phyloP scores from a whole-genome alignment of 2,329 filamentous ascomycete species.

The Fusarium clavum region DNA sequence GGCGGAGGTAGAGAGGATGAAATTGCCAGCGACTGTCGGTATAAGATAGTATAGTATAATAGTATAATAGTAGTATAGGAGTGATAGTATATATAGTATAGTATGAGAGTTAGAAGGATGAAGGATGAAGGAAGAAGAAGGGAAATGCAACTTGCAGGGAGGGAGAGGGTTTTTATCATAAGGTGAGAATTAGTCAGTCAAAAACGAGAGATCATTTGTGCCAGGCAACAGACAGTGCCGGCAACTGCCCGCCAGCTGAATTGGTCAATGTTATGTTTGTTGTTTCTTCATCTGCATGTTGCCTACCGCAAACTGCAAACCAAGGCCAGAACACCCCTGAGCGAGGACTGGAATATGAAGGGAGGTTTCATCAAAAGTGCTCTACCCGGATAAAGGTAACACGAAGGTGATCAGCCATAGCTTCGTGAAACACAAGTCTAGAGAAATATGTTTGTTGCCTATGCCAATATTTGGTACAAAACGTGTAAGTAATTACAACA shows the following conservation, averaged over 20 bases:
- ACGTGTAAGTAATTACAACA: conserved; percentile 36
- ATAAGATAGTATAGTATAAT: neutral
- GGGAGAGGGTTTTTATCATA: neutral
- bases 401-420: neutral
- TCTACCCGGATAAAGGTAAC: no score
- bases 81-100: neutral
- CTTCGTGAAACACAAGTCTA: neutral
- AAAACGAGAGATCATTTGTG: neutral
- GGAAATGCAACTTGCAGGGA: neutral
- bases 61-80: no score
- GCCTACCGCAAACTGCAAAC: neutral
- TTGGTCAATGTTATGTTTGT: neutral
- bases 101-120: neutral
- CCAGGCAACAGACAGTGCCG: neutral
- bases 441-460: neutral
- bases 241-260: no score
- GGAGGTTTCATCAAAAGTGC: no score
- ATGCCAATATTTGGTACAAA: conserved; percentile 1
- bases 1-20: no score
- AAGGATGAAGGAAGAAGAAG: neutral
- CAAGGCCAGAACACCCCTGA: neutral
- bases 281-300: neutral
- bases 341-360: neutral
- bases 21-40: no score
- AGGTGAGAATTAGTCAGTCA: neutral